Evolutionary conservation across 179 eudicot genomes (phyloP).

Genomic region (Gypsophila paniculata): DNA sequence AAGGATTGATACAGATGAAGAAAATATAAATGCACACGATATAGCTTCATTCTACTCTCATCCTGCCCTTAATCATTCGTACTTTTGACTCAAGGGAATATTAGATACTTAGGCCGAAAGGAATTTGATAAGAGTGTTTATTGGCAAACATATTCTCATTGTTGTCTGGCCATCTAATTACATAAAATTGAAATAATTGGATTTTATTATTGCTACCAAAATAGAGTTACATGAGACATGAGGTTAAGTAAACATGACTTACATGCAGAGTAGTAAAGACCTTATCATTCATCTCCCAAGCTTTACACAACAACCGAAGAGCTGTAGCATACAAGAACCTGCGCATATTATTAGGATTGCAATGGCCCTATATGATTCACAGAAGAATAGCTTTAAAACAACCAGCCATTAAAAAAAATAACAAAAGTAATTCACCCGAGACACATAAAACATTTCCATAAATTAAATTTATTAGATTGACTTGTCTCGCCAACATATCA

Average conservation of each 20-base stretch:
- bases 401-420: background rate
- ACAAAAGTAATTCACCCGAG: background rate
- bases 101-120: no score
- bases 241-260: conserved; percentile 8
- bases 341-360: conserved; percentile 19
- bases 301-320: conserved; percentile 76
- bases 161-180: no score
- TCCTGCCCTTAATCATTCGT: no score
- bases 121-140: no score
- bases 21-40: no score
- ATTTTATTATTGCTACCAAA: background rate
- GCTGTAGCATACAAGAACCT: conserved; percentile 78
- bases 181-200: no score
- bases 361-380: conserved; percentile 14
- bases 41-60: no score
- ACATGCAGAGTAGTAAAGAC: conserved; percentile 81
- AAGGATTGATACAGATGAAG: no score
- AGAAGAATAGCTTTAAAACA: background rate
- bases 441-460: background rate
- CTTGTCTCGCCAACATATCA: background rate
- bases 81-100: no score
- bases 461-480: background rate
- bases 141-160: no score
- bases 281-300: conserved; percentile 94
- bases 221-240: background rate